A percentile compares a stretch with the other conserved stretches of the same genome.
phyloP scores from a whole-genome alignment of 2,329 filamentous ascomycete species.

The Colletotrichum tropicale region DNA sequence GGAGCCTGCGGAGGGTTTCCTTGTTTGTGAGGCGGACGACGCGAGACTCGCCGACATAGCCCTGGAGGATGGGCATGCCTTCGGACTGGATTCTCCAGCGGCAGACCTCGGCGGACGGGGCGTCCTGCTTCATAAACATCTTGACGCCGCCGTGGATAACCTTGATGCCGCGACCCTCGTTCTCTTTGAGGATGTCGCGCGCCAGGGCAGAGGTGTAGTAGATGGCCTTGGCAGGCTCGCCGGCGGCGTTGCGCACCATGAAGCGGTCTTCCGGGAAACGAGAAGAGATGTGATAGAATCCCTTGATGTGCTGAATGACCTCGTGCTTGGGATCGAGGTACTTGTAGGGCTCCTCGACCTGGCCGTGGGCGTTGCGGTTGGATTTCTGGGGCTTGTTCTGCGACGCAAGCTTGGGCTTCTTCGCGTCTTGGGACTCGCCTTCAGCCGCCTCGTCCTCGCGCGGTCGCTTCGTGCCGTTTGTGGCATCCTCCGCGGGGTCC shows the following conservation, averaged over 20 bases:
- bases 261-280: conserved; percentile 91
- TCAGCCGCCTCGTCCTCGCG: conserved; percentile 33
- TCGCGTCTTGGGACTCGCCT: conserved; percentile 35
- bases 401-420: conserved; percentile 47
- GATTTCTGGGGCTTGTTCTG: conserved; percentile 33
- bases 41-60: conserved; percentile 82
- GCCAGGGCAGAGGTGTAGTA: conserved; percentile 92
- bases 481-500: conserved; percentile 12
- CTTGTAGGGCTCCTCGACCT: conserved; percentile 91
- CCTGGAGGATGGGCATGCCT: conserved; percentile 87
- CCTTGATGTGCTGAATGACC: conserved; percentile 77
- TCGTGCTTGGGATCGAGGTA: conserved; percentile 78
- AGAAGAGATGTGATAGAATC: conserved; percentile 83
- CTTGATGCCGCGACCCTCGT: conserved; percentile 90
- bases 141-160: conserved; percentile 97
- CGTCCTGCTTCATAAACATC: conserved; percentile 99
- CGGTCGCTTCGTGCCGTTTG: conserved; percentile 35
- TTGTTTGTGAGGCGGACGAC: conserved; percentile 77
- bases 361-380: conserved; percentile 51
- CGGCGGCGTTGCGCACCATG: conserved; percentile 92
- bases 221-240: conserved; percentile 89
- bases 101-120: conserved; percentile 84
- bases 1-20: conserved; percentile 79
- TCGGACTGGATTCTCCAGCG: conserved; percentile 96
- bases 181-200: conserved; percentile 82